Evolutionary conservation across 352 stramenopile species (phyloP), one percentile per base, ranked within the genome.

Genomic region (Lagenidium giganteum): DNA sequence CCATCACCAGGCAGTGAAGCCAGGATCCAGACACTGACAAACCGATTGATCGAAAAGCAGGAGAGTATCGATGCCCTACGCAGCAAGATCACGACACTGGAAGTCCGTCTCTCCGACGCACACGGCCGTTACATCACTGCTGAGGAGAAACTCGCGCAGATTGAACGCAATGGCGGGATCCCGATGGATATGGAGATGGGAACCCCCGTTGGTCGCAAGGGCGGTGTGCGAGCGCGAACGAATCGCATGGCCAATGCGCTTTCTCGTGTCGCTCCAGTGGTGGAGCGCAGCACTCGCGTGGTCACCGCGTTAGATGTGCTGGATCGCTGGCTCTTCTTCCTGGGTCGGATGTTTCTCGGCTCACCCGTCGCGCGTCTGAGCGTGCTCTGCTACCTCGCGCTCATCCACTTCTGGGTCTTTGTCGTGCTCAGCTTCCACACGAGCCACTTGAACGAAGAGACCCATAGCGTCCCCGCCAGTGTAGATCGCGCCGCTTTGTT

Each of bases 371-470:
- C 77, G 28, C 78, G 83, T 7, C 65, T 95, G 12, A 72, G 49
- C 3, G 54, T 91, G 51, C 31, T 95, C 25, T 74, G 69, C 44
- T 95, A 95, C 66, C 52, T 95, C 16, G 45, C 67, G 47, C 52
- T 95, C 48, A 69, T 95, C 33, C 83, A 95, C 51, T 64, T 87
- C 8, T 95, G 83, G 83, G 75, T 90, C 11, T 91, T 93, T 47
- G 53, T 87, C 27, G 75, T 95, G 36, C 56, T 95, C 48, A 87
- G 76, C 48, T 91, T 93, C 57, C 83, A 95, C 59, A 95, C 83
- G 40, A 91, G 72, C 47, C 81, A 93, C 48, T 35, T 93, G 51
- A 83, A 69, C 21, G 76, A 91, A 36, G 81, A 93, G 50, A 64
- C 88, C 48, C 64, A 87, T 61, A 13, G 65, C 21, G 17, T 24